These are phyloP conservation scores for Physcia stellaris DNA, from an alignment of 495 filamentous ascomycete species.

Conservation along the genomic window DNA sequence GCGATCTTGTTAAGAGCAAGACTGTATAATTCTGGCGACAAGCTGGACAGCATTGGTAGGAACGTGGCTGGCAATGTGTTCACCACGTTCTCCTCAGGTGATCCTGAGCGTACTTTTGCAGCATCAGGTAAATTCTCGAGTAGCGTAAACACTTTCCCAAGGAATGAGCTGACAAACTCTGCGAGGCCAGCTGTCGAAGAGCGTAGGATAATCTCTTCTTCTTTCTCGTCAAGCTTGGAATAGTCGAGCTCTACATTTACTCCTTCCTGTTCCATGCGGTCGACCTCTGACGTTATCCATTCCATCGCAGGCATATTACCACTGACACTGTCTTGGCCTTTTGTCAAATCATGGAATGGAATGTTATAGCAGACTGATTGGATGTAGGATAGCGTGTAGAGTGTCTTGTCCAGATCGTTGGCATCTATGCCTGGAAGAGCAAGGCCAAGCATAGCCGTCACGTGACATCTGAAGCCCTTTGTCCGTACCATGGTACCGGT, in stretches of 20 bases:
- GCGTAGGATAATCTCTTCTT: constrained; percentile 82
- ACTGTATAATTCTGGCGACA: constrained; percentile 91
- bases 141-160: constrained; percentile 89
- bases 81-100: constrained; percentile 92
- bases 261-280: constrained; percentile 81
- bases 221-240: constrained; percentile 66
- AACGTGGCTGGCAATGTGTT: constrained; percentile 90
- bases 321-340: constrained; percentile 52
- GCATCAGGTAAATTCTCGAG: constrained; percentile 91
- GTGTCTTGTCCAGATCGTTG: constrained; percentile 92
- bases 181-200: constrained; percentile 90
- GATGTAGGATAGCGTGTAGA: constrained; percentile 87
- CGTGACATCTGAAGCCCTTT: constrained; percentile 87
- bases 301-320: constrained; percentile 68
- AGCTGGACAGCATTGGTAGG: constrained; percentile 73
- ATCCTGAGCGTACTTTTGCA: constrained; percentile 69
- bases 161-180: constrained; percentile 78
- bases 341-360: constrained; percentile 72
- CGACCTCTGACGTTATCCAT: constrained; percentile 90
- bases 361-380: constrained; percentile 92
- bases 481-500: constrained; percentile 79
- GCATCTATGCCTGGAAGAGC: constrained; percentile 93
- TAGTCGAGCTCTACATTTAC: constrained; percentile 77
- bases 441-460: constrained; percentile 82
- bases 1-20: constrained; percentile 83